Percentiles rank a stretch among this genome's conserved stretches.
These are phyloP conservation scores for Dalbergia cochinchinensis DNA, from an alignment of 306 rosid genomes.

Conservation along the genomic window DNA sequence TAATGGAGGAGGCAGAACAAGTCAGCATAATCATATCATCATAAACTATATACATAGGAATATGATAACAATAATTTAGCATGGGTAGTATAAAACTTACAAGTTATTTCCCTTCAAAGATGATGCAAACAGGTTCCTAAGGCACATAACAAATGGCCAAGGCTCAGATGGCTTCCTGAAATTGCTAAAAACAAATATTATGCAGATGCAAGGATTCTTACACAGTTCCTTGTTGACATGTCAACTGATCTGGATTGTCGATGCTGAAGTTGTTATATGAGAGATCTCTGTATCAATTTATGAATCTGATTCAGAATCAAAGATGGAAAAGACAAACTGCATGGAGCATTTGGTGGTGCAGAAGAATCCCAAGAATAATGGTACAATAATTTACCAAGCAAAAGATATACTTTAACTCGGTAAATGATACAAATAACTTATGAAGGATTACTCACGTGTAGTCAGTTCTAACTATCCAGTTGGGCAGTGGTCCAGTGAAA, in stretches of 20 bases:
- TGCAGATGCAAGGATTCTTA: constrained; percentile 48
- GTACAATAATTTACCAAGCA: not conserved
- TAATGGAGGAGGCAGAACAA: constrained; percentile 35
- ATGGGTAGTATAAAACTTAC: constrained; percentile 39
- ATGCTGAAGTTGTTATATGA: constrained; percentile 68
- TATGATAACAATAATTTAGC: not conserved
- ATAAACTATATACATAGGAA: not conserved
- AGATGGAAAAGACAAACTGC: constrained; percentile 7
- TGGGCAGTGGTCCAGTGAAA: constrained; percentile 66
- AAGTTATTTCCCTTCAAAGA: constrained; percentile 46
- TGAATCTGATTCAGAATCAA: constrained; percentile 20
- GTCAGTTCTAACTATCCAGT: constrained; percentile 48
- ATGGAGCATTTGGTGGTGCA: not conserved
- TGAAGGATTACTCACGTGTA: constrained; percentile 57
- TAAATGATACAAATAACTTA: constrained; percentile 17
- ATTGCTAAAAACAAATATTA: not conserved
- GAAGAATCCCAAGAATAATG: not conserved
- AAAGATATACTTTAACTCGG: constrained; percentile 17
- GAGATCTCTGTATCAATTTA: constrained; percentile 65
- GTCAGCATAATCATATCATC: constrained; percentile 33
- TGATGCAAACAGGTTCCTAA: constrained; percentile 54
- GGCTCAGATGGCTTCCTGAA: constrained; percentile 36
- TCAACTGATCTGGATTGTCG: constrained; percentile 35
- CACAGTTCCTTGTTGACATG: constrained; percentile 59
- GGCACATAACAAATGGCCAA: constrained; percentile 8